phyloP scores from a whole-genome alignment of 345 rosid genomes.

The Triadica sebifera region DNA sequence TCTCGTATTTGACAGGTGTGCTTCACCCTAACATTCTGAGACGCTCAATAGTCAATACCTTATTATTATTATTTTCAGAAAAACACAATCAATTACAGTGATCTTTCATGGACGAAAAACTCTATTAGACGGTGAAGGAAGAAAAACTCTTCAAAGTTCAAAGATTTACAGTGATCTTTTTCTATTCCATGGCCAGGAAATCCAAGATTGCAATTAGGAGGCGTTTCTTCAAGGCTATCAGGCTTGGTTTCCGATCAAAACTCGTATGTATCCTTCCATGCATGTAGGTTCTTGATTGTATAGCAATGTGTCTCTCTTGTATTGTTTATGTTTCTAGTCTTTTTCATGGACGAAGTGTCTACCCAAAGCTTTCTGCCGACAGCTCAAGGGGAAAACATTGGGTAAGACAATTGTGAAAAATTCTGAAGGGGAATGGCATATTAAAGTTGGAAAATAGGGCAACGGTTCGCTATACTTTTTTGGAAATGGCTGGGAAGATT shows the following conservation, averaged over 20 bases:
- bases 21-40: too few species aligned
- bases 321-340: neutral
- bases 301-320: too few species aligned
- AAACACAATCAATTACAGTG: too few species aligned
- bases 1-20: too few species aligned
- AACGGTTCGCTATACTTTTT: neutral
- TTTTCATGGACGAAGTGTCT: neutral
- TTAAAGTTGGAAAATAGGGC: neutral
- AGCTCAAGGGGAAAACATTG: neutral
- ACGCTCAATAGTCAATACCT: too few species aligned
- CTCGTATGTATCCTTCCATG: neutral
- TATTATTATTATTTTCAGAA: too few species aligned
- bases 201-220: neutral
- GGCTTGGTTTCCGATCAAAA: neutral
- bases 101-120: too few species aligned
- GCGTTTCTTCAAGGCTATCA: neutral
- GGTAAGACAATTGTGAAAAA: neutral
- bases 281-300: neutral
- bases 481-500: constrained; percentile 10
- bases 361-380: neutral
- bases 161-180: neutral
- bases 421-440: neutral
- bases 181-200: neutral
- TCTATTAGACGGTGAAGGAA: too few species aligned
- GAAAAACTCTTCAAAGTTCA: too few species aligned